Conservation (phyloP, 306 rosid species). For the Ochetophila trinervis region DNA sequence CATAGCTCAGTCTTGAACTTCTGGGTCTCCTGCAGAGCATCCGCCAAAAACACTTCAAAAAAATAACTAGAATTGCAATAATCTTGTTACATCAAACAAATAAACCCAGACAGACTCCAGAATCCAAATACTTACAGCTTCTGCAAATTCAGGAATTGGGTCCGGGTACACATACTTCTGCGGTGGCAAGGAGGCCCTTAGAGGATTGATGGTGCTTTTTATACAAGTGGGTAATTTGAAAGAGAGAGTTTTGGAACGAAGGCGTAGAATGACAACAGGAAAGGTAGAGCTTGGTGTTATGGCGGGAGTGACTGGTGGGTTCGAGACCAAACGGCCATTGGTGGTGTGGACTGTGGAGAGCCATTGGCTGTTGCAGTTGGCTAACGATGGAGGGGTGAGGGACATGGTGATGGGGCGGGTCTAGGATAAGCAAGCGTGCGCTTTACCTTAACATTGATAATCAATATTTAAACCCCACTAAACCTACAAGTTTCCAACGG, state of each 20-base stretch:
- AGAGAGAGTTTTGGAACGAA: not conserved
- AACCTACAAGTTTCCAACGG: not conserved
- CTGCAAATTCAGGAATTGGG: conserved; percentile 60
- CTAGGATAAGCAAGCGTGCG: not conserved
- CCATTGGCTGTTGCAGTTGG: conserved; percentile 15
- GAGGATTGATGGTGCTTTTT: conserved; percentile 12
- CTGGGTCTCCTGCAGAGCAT: conserved; percentile 46
- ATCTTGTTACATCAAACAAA: not conserved
- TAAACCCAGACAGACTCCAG: not conserved
- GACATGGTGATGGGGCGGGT: not conserved
- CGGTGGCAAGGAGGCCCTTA: conserved; percentile 14
- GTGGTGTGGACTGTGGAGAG: not conserved
- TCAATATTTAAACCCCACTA: not conserved
- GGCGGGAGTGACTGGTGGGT: conserved; percentile 22
- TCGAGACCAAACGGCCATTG: not conserved
- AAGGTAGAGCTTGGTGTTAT: conserved; percentile 13
- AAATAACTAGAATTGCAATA: not conserved
- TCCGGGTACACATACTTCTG: conserved; percentile 46
- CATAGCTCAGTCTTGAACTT: conserved; percentile 52
- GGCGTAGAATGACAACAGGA: too few species aligned
- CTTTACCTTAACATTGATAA: not conserved
- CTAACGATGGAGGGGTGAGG: not conserved
- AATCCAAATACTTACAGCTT: conserved; percentile 27
- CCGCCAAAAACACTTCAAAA: not conserved
- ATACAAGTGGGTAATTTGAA: too few species aligned